These are phyloP conservation scores for Cryptococcus sp. DNA, from an alignment of 1,284 basidiomycete species.

Conservation along the genomic window DNA sequence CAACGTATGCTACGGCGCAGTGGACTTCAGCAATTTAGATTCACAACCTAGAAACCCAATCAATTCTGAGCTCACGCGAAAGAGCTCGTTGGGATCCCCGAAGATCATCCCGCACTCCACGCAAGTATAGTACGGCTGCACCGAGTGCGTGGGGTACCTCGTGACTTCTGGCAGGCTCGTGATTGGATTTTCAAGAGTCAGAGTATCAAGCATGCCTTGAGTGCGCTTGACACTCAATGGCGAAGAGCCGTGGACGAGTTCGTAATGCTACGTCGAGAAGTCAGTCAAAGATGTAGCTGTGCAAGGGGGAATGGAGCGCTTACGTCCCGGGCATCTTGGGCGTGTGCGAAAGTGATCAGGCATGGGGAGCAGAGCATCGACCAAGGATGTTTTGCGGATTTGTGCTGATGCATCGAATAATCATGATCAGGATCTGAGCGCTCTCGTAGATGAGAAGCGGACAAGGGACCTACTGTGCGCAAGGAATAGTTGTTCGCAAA, in stretches of 20 bases:
- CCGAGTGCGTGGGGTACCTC: constrained; percentile 9
- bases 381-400: constrained; percentile 16
- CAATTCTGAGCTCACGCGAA: constrained; percentile 1
- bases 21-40: neutral
- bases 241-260: constrained; percentile 7
- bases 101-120: constrained; percentile 14
- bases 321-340: constrained; percentile 14
- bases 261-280: constrained; percentile 13
- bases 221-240: constrained; percentile 4
- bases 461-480: constrained; percentile 7
- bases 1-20: constrained; percentile 3
- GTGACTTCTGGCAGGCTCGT: neutral
- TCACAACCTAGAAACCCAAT: neutral
- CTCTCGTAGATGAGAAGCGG: neutral
- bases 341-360: constrained; percentile 9
- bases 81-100: neutral
- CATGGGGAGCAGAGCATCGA: constrained; percentile 16
- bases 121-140: constrained; percentile 9
- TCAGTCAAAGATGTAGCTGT: neutral
- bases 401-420: constrained; percentile 13
- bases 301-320: neutral
- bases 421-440: too few species aligned
- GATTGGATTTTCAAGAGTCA: constrained; percentile 2
- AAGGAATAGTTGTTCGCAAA: constrained; percentile 1
- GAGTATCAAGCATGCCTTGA: constrained; percentile 13